phyloP scores from a whole-genome alignment of 1,284 basidiomycete species.

The Apiotrichum laibachii region DNA sequence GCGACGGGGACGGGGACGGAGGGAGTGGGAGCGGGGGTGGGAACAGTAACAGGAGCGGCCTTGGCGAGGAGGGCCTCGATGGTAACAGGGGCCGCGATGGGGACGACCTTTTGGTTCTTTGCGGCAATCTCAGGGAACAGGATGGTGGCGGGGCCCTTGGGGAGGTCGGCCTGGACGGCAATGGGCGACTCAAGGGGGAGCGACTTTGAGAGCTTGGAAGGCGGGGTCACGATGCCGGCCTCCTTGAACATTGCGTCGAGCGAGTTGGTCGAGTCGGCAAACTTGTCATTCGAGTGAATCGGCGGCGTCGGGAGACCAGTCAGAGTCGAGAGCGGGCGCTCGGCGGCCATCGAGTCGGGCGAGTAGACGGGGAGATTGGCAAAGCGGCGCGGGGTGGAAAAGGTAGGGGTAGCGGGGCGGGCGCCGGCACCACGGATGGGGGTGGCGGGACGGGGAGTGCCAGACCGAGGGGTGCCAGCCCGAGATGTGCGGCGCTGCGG shows the following conservation, averaged over 20 bases:
- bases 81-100: background rate
- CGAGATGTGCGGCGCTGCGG: slow-evolving; percentile 5
- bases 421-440: background rate
- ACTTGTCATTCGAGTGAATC: background rate
- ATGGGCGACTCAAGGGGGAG: background rate
- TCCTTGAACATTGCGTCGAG: background rate
- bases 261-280: background rate
- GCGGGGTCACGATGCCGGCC: background rate
- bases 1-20: background rate
- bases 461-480: slow-evolving; percentile 2
- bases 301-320: slow-evolving; percentile 1
- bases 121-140: background rate
- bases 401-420: slow-evolving; percentile 1
- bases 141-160: background rate
- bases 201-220: background rate
- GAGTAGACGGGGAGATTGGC: background rate
- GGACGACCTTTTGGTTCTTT: background rate
- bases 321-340: background rate
- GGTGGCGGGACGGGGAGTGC: background rate
- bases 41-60: background rate
- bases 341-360: background rate
- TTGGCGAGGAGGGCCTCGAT: background rate
- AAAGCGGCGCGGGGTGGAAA: slow-evolving; percentile 1
- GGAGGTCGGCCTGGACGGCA: background rate
- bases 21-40: background rate